Percentiles rank a stretch among this genome's conserved stretches.
Evolutionary conservation across 108 stramenopile species (phyloP).

Genomic region (Nitzschia sp.): DNA sequence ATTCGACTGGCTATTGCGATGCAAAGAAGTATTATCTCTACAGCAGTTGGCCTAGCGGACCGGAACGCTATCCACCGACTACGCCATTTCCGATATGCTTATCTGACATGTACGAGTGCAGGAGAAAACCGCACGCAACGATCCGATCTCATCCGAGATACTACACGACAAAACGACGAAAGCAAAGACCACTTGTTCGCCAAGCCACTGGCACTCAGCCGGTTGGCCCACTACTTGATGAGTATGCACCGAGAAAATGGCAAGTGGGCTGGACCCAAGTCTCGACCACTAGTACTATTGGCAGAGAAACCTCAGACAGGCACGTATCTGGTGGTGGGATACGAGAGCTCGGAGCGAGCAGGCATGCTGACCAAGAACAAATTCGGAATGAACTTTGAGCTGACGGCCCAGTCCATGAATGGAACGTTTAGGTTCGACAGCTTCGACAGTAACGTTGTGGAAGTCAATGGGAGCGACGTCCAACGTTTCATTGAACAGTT

Average conservation of each 20-base stretch:
- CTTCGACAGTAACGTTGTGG: conserved; percentile 89
- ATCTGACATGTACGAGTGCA: conserved; percentile 60
- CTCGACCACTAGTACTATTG: conserved; percentile 80
- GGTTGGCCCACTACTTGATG: conserved; percentile 82
- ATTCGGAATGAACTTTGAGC: conserved; percentile 84
- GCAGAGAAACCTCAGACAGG: conserved; percentile 75
- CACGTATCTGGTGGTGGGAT: conserved; percentile 89
- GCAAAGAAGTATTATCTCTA: conserved; percentile 66
- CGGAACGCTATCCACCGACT: conserved; percentile 76
- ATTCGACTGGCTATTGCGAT: conserved; percentile 73
- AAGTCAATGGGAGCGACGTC: conserved; percentile 77
- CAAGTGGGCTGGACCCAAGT: conserved; percentile 84
- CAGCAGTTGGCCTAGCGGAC: conserved; percentile 69
- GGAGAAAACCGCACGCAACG: conserved; percentile 29
- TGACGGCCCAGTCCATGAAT: conserved; percentile 84
- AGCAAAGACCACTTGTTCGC: conserved; percentile 59
- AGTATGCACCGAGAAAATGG: conserved; percentile 89
- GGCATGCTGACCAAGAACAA: conserved; percentile 75
- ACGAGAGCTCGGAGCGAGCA: conserved; percentile 75
- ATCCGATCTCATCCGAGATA: conserved; percentile 25
- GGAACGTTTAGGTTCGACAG: conserved; percentile 79
- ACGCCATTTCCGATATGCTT: conserved; percentile 86
- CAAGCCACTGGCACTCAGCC: conserved; percentile 75
- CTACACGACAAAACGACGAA: conserved; percentile 5
- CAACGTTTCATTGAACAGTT: conserved; percentile 92